These are phyloP conservation scores for Ramaria sp. DNA, from an alignment of 768 basidiomycete genomes.

Conservation along the genomic window DNA sequence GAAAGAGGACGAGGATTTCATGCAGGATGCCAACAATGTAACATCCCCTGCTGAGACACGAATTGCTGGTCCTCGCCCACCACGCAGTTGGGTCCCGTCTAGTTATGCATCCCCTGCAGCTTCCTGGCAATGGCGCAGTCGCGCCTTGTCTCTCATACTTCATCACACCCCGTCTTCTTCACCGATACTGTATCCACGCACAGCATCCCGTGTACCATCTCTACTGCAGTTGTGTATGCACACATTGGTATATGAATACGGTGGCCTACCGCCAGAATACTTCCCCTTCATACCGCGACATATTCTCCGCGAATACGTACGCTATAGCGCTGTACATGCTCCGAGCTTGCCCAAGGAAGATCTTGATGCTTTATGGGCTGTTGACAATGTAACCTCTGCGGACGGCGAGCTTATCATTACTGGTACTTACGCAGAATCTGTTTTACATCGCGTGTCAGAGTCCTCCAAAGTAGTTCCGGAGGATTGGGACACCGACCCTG, in stretches of 20 bases:
- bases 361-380: slow-evolving; percentile 39
- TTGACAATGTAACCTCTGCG: slow-evolving; percentile 34
- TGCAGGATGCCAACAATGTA: not conserved
- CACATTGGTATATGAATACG: slow-evolving; percentile 30
- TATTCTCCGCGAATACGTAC: slow-evolving; percentile 46
- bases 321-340: slow-evolving; percentile 43
- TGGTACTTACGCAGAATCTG: slow-evolving; percentile 37
- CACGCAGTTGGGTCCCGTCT: slow-evolving; percentile 45
- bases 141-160: slow-evolving; percentile 46
- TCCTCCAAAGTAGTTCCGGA: slow-evolving; percentile 14
- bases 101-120: slow-evolving; percentile 19
- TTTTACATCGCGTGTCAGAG: slow-evolving; percentile 32
- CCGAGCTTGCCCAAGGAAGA: slow-evolving; percentile 39
- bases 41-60: not conserved
- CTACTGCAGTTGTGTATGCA: slow-evolving; percentile 50
- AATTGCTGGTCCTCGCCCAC: slow-evolving; percentile 40
- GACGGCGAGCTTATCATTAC: slow-evolving; percentile 59
- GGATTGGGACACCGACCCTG: slow-evolving; percentile 21
- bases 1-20: not conserved
- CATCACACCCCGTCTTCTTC: slow-evolving; percentile 18
- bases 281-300: slow-evolving; percentile 46
- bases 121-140: slow-evolving; percentile 35
- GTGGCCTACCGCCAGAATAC: slow-evolving; percentile 35
- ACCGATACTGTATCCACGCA: slow-evolving; percentile 1
- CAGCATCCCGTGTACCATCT: slow-evolving; percentile 30